A percentile compares a stretch with the other conserved stretches of the same genome.
Evolutionary conservation across 257 asterid genomes (phyloP).

Genomic region (Cruciata laevipes): DNA sequence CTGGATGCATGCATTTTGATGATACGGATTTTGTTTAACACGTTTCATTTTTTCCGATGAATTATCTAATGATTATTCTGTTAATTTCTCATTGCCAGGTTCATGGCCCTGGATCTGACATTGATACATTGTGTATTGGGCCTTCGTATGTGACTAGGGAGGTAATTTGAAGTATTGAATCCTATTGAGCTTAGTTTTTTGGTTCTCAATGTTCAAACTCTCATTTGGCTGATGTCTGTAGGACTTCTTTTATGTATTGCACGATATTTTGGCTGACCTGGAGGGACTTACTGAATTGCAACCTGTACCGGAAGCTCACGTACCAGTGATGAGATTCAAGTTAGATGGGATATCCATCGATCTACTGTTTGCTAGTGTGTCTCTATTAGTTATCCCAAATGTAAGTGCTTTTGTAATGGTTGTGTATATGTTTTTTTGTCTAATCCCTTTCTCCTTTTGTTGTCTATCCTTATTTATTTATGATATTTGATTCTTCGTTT

Average conservation of each 20-base stretch:
- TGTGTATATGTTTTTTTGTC: not conserved
- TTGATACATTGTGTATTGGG: constrained; percentile 37
- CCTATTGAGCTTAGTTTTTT: constrained; percentile 1
- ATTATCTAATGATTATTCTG: not conserved
- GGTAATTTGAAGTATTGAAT: constrained; percentile 15
- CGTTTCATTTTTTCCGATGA: not conserved
- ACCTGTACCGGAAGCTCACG: constrained; percentile 98
- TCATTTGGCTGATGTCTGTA: constrained; percentile 33
- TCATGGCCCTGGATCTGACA: constrained; percentile 40
- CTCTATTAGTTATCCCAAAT: constrained; percentile 81
- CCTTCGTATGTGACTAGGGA: constrained; percentile 38
- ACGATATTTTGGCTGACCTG: constrained; percentile 56
- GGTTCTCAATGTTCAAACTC: constrained; percentile 9
- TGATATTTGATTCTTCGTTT: not conserved
- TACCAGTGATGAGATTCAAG: constrained; percentile 93
- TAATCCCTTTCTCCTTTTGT: not conserved
- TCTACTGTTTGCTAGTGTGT: constrained; percentile 89
- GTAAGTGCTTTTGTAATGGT: constrained; percentile 38
- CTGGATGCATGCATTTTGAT: not conserved
- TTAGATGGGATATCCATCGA: constrained; percentile 93
- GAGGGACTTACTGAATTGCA: constrained; percentile 88
- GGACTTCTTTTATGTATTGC: constrained; percentile 79
- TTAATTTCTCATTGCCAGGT: constrained; percentile 18
- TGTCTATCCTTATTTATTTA: not conserved
- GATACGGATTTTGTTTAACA: not conserved